phyloP scores from a whole-genome alignment of 225 moss, liverwort and hornwort genomes.

The Bryoerythrophyllum caledonicum region DNA sequence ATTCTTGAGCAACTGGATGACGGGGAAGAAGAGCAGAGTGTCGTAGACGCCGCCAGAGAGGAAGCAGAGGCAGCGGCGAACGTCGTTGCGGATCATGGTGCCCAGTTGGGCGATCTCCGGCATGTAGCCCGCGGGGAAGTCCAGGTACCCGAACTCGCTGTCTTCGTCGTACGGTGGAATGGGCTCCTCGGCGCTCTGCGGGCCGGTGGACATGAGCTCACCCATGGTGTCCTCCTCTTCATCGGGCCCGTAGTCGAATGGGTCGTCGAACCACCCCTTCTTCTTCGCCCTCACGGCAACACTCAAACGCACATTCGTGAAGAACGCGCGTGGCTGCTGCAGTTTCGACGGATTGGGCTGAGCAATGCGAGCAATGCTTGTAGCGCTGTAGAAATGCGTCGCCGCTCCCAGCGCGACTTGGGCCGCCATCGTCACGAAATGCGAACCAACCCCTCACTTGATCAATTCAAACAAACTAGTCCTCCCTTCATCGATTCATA shows the following conservation, averaged over 20 bases:
- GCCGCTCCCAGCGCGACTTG: slow-evolving; percentile 29
- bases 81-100: slow-evolving; percentile 64
- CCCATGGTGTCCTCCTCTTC: slow-evolving; percentile 65
- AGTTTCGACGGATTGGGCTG: slow-evolving; percentile 38
- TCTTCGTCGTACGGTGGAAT: slow-evolving; percentile 24
- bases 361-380: neutral
- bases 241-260: slow-evolving; percentile 69
- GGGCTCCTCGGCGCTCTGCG: slow-evolving; percentile 62
- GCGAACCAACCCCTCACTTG: neutral
- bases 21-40: slow-evolving; percentile 86
- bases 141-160: slow-evolving; percentile 61
- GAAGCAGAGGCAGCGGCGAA: slow-evolving; percentile 74
- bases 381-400: slow-evolving; percentile 14
- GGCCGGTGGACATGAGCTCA: slow-evolving; percentile 61
- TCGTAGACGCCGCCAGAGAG: slow-evolving; percentile 87
- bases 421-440: slow-evolving; percentile 29
- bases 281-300: slow-evolving; percentile 21
- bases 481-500: slow-evolving; percentile 15
- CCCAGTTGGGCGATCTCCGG: slow-evolving; percentile 73
- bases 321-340: slow-evolving; percentile 9
- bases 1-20: slow-evolving; percentile 75
- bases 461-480: neutral
- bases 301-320: neutral
- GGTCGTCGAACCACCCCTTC: slow-evolving; percentile 68
- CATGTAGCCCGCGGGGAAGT: slow-evolving; percentile 72